phyloP scores from a whole-genome alignment of 2,329 filamentous ascomycete genomes.

The Periglandula ipomoeae region DNA sequence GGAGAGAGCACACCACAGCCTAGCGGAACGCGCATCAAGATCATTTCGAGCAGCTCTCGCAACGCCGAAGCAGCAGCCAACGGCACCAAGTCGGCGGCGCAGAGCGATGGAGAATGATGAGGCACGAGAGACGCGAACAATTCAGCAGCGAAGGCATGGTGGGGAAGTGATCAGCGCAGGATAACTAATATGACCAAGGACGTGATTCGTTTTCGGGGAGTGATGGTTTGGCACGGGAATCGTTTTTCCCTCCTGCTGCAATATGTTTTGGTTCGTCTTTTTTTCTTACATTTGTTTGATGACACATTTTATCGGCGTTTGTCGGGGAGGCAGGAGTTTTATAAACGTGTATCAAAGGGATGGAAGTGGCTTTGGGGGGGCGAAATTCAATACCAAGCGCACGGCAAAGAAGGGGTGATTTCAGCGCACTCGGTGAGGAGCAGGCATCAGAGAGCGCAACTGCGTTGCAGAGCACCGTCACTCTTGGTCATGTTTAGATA shows the following conservation, averaged over 20 bases:
- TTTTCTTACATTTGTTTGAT: constrained; percentile 9
- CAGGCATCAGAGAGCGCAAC: background rate
- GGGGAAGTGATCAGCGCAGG: background rate
- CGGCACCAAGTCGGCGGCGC: constrained; percentile 29
- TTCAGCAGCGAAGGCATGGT: background rate
- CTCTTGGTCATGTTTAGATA: constrained; percentile 21
- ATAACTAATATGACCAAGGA: background rate
- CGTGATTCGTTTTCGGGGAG: background rate
- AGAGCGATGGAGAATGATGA: constrained; percentile 45
- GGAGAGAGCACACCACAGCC: constrained; percentile 58
- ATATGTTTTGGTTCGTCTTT: constrained; percentile 2
- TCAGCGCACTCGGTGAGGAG: constrained; percentile 2
- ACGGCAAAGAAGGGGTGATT: constrained; percentile 6
- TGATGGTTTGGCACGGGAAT: background rate
- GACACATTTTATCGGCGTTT: constrained; percentile 17
- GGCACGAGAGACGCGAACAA: background rate
- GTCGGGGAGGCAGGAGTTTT: constrained; percentile 10
- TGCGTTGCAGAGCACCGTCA: background rate
- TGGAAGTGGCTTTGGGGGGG: constrained; percentile 10
- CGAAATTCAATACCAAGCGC: constrained; percentile 19
- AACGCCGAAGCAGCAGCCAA: constrained; percentile 21
- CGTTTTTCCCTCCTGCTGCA: constrained; percentile 1
- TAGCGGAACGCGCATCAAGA: constrained; percentile 58
- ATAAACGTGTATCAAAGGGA: constrained; percentile 14
- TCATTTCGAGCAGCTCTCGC: constrained; percentile 39